phyloP scores from a whole-genome alignment of 2,329 filamentous ascomycete species.

The Neoscytalidium dimidiatum region DNA sequence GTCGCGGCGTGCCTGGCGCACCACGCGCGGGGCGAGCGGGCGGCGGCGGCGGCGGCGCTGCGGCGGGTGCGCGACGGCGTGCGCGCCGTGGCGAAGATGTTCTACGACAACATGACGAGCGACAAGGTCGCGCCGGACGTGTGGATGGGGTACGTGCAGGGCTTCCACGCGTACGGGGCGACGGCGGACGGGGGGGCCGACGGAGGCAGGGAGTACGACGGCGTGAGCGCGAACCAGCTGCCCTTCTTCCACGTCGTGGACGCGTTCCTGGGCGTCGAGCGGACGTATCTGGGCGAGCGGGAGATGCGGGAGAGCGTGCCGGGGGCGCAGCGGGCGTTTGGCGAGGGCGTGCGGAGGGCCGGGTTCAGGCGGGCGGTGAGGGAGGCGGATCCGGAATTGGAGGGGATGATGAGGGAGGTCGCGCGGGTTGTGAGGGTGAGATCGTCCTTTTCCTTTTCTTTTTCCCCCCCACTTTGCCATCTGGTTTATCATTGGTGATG shows the following conservation, averaged over 20 bases:
- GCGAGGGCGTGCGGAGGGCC: background rate
- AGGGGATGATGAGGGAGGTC: background rate
- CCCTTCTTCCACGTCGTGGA: slow-evolving; percentile 39
- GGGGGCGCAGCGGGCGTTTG: background rate
- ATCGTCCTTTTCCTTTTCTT: background rate
- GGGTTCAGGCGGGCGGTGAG: background rate
- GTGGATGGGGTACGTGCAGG: slow-evolving; percentile 39
- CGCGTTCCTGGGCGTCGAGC: slow-evolving; percentile 37
- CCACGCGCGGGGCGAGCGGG: background rate
- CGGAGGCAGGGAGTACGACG: slow-evolving; percentile 34
- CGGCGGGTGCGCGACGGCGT: background rate
- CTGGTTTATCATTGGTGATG: background rate
- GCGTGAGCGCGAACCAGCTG: slow-evolving; percentile 39
- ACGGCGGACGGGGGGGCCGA: slow-evolving; percentile 26
- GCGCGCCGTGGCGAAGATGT: background rate
- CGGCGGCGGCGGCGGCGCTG: background rate
- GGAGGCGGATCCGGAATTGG: background rate
- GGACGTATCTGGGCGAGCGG: slow-evolving; percentile 29
- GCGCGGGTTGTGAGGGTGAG: background rate
- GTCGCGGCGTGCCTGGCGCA: background rate
- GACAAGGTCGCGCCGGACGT: background rate
- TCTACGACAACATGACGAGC: background rate
- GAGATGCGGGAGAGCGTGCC: slow-evolving; percentile 30
- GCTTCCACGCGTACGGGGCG: slow-evolving; percentile 40
- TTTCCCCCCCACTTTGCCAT: background rate